Evolutionary conservation across 345 rosid species (phyloP), one percentile per base, ranked within the genome.

Genomic region (Diplotaxis tenuifolia): DNA sequence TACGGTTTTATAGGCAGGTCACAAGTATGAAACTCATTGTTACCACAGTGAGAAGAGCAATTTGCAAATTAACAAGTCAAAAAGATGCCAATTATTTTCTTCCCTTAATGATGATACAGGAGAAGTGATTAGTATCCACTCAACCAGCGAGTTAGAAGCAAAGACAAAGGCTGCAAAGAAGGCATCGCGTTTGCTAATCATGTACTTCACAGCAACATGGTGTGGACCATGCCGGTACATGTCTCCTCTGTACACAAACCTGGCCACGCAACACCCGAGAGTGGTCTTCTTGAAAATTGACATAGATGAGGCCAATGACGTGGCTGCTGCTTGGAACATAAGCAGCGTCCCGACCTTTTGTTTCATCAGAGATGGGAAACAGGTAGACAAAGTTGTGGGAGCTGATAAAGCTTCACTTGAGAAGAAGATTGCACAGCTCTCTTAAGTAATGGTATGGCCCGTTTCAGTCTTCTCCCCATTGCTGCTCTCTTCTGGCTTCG

Each of bases 181-280:
- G 80, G 78, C 89, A 54, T 93, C 88, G 1, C 90, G 96, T 12
- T 87, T 93, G 69, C 81, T 85, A 34, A 82, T 93, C 71, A 59
- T 93, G 45, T 93, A 93, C 82, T 93, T 93, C 76, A 93, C 98
- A 2, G 97, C 98, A 32, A 78, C 91, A 31, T 93, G 98, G 98
- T 93, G 98, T 50, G 97, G 96, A 27, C 98, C 96, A 3, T 93
- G 96, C 77, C 96, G 91, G 9, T 80, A 86, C 84, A 87, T 93
- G 80, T 86, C 96, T 67, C 96, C 98, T n/a, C 77, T 85, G 49
- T 90, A 82, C 71, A 80, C 90, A 40, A 89, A 58, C 77, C 79
- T 86, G 82, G 97, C 96, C n/a, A 76, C 79, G n/a, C 83, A 87
- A 72, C 74, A 90, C 73, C 83, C 86, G 0, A 85, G 85, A 75